These are phyloP conservation scores for Pyrenopolyporus hunteri DNA, from an alignment of 495 filamentous ascomycete species.

Conservation along the genomic window DNA sequence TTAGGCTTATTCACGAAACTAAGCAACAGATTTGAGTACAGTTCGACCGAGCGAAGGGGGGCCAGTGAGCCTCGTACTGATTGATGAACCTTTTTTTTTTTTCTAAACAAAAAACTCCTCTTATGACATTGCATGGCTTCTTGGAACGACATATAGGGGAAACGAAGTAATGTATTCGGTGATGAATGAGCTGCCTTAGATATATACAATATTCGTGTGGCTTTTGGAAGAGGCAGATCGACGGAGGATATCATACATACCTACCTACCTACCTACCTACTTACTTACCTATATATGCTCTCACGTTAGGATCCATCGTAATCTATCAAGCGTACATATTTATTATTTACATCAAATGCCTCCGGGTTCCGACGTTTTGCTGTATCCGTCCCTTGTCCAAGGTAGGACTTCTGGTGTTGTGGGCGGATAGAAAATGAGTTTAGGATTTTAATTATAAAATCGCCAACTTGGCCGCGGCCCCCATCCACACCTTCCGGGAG, in stretches of 20 bases:
- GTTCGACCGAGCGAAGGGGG: too few species aligned
- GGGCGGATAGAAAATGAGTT: too few species aligned
- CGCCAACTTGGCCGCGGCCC: too few species aligned
- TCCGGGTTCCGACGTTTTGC: too few species aligned
- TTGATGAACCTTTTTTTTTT: slow-evolving; percentile 3
- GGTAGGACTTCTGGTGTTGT: too few species aligned
- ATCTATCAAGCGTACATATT: not conserved
- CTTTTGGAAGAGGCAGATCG: slow-evolving; percentile 11
- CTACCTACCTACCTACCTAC: not conserved
- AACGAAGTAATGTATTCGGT: slow-evolving; percentile 6
- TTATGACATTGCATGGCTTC: slow-evolving; percentile 7
- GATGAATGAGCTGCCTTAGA: slow-evolving; percentile 10
- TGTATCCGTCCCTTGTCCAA: too few species aligned
- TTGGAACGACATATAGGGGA: not conserved
- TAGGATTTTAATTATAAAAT: too few species aligned
- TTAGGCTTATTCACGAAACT: too few species aligned
- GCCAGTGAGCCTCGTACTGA: slow-evolving; percentile 21
- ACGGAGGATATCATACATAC: not conserved
- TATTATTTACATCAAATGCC: too few species aligned
- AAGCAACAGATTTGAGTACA: too few species aligned
- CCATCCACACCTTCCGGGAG: too few species aligned
- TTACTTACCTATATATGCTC: slow-evolving; percentile 3
- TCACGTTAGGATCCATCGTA: not conserved
- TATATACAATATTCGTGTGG: not conserved
- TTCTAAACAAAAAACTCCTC: too few species aligned